Base-by-base conservation (phyloP, 805 yeast genomes). In the Grigorovia transvaalensis region DNA sequence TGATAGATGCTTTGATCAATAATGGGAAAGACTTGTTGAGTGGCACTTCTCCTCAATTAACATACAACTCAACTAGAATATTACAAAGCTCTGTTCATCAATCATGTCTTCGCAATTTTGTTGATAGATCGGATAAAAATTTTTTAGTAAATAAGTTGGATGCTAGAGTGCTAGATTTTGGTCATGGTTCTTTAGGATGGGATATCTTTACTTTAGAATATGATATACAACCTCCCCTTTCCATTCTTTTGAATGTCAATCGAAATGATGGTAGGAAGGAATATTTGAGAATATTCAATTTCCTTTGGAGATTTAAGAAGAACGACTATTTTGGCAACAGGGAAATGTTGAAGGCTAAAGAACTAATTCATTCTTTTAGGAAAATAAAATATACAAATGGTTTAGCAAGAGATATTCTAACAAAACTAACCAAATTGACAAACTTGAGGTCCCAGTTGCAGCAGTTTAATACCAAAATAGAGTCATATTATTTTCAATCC, bases 171-270 rank as follows among this genome's bases (percentile, higher is more conserved):
- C 72, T 90, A 48, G 88, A 85, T 53, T 69, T 84, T 48, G 82
- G 82, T 3, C 87, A 83, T 57, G 84, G 88, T 0, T 79, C 81
- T 30, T 68, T 80, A 49, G 96, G 96, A 0, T 90, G 96, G 96
- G 95, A 90, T 62, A 88, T 86, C 1, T 90, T 91, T 64, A 88
- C 96, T 0, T 70, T 90, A 41, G 97, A 89, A 62, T 93, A 86
- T 65, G 71, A 77, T 50, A 60, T 79, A 11, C 74, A 64, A 11
- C 57, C 72, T 13, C 85, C 85, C 0, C 63, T 85, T 45, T 73
- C 79, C 9, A 71, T 76, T 29, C 74, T 85, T 2, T 71, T 91
- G 17, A 70, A 82, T 42, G 76, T 78, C 52, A 73, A 64, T 46
- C 68, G 59, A 54, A 72, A 68, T 19, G 69, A 72, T 27, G 69